These are phyloP conservation scores for Globisporangium acanthophoron DNA, from an alignment of 352 stramenopile species.

Conservation along the genomic window DNA sequence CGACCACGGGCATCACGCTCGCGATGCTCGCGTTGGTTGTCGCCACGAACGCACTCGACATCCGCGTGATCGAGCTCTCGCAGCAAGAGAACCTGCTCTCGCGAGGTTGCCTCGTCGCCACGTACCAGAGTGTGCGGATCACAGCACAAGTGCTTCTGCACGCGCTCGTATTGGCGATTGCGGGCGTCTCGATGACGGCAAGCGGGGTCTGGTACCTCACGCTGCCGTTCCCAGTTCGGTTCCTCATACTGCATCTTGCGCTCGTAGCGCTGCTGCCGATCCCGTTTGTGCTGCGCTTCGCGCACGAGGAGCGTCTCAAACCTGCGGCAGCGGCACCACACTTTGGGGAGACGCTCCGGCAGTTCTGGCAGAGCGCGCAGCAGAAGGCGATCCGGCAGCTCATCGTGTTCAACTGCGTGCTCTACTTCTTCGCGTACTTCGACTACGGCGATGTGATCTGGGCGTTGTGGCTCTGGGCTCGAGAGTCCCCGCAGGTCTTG, in stretches of 20 bases:
- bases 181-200: not conserved
- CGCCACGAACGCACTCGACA: slow-evolving; percentile 25
- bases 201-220: not conserved
- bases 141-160: slow-evolving; percentile 19
- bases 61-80: slow-evolving; percentile 38
- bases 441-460: slow-evolving; percentile 16
- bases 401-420: slow-evolving; percentile 31
- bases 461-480: slow-evolving; percentile 19
- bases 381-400: slow-evolving; percentile 46
- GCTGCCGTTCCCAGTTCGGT: slow-evolving; percentile 7
- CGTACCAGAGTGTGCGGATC: slow-evolving; percentile 31
- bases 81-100: slow-evolving; percentile 29
- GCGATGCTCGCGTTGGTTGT: slow-evolving; percentile 26
- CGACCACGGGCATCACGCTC: slow-evolving; percentile 7
- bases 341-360: slow-evolving; percentile 12
- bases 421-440: slow-evolving; percentile 33
- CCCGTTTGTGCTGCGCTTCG: slow-evolving; percentile 18
- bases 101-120: slow-evolving; percentile 21
- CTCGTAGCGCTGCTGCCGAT: slow-evolving; percentile 22
- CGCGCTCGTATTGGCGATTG: slow-evolving; percentile 10
- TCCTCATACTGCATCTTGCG: slow-evolving; percentile 23
- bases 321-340: too few relatives aligned
- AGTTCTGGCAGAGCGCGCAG: slow-evolving; percentile 22
- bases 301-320: not conserved
- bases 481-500: too few relatives aligned